phyloP scores from a whole-genome alignment of 2,329 filamentous ascomycete species.

The Diplocarpon rosae region DNA sequence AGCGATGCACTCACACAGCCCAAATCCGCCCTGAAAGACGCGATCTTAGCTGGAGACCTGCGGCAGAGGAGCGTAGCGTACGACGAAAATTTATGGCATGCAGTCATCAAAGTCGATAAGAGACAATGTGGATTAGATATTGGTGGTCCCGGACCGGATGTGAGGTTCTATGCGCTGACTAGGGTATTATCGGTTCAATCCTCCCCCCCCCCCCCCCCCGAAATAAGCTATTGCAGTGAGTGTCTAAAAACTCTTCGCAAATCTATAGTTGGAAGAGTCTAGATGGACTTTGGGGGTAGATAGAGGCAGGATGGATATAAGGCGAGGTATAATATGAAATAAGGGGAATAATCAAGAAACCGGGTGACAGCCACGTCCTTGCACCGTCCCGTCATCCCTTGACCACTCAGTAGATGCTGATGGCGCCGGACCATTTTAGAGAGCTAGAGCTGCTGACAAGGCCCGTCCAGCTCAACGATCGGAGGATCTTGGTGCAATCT shows the following conservation, averaged over 20 bases:
- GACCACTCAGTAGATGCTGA: neutral
- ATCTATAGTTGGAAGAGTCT: neutral
- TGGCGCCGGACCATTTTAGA: neutral
- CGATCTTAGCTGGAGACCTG: neutral
- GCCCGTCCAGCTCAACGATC: neutral
- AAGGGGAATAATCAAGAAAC: too few relatives aligned
- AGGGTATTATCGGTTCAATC: too few relatives aligned
- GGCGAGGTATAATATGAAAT: too few relatives aligned
- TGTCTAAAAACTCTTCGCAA: neutral
- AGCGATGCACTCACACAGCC: slow-evolving; percentile 2
- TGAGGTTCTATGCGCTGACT: neutral
- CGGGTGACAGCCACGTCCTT: too few relatives aligned
- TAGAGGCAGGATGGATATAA: too few relatives aligned
- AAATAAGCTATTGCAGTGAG: too few relatives aligned
- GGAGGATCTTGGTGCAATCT: slow-evolving; percentile 1
- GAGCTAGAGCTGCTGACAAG: neutral
- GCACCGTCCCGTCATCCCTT: too few relatives aligned
- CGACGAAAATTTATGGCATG: slow-evolving; percentile 1
- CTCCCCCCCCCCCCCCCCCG: too few relatives aligned
- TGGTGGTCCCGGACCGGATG: neutral
- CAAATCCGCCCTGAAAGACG: slow-evolving; percentile 3
- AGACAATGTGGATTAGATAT: neutral
- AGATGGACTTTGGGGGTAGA: too few relatives aligned
- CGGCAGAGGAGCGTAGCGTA: slow-evolving; percentile 3
- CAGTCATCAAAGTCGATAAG: neutral